These are phyloP conservation scores for Cercospora sp. DNA, from an alignment of 2,329 filamentous ascomycete species.

Conservation along the genomic window DNA sequence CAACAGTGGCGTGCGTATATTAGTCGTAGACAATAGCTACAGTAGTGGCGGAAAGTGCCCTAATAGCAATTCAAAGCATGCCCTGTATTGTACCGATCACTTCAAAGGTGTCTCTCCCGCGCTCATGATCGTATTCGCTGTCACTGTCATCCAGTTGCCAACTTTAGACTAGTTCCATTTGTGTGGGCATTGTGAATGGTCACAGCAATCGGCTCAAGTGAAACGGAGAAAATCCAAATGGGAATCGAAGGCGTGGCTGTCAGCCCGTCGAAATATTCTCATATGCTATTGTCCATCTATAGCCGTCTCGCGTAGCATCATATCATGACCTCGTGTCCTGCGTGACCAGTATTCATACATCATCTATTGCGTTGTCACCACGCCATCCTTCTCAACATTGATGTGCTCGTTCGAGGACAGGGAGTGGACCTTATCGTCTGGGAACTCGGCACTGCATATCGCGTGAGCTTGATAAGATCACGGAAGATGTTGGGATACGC, in stretches of 20 bases:
- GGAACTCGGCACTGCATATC: conserved; percentile 66
- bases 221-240: too few relatives aligned
- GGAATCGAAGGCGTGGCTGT: neutral
- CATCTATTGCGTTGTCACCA: conserved; percentile 67
- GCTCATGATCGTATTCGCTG: neutral
- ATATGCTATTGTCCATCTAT: neutral
- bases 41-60: neutral
- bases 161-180: neutral
- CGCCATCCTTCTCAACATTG: conserved; percentile 73
- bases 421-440: conserved; percentile 63
- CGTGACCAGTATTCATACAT: neutral
- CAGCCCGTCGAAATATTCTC: neutral
- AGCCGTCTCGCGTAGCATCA: neutral
- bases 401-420: conserved; percentile 71
- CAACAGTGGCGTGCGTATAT: conserved; percentile 2
- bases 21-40: neutral
- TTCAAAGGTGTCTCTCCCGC: neutral
- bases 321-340: neutral
- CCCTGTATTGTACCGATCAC: neutral
- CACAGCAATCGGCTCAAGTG: neutral
- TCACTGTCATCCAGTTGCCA: neutral
- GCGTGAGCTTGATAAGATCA: neutral
- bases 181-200: neutral
- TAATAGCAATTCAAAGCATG: neutral
- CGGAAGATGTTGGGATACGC: conserved; percentile 43